These are phyloP conservation scores for Mimosa bimucronata DNA, from an alignment of 306 rosid species.

Conservation along the genomic window DNA sequence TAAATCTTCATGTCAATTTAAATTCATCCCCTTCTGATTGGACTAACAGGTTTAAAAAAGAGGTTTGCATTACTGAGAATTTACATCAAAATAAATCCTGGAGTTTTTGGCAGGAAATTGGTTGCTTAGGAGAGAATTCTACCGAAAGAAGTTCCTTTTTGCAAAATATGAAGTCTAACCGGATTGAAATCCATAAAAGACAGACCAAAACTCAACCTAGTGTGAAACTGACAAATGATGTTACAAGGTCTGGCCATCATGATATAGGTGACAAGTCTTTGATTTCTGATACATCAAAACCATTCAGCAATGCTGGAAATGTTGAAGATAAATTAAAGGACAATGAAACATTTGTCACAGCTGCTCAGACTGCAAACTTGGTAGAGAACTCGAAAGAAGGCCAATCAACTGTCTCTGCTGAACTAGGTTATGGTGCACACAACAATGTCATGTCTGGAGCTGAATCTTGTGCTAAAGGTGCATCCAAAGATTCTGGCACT, in stretches of 20 bases:
- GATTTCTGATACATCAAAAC: constrained; percentile 36
- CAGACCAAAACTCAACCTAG: constrained; percentile 41
- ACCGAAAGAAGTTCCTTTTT: constrained; percentile 45
- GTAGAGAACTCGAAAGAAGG: constrained; percentile 47
- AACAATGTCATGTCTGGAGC: constrained; percentile 32
- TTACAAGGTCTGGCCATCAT: constrained; percentile 35
- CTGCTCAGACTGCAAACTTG: constrained; percentile 39
- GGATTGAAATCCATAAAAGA: constrained; percentile 37
- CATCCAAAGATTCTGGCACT: constrained; percentile 17
- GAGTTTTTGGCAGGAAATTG: constrained; percentile 55
- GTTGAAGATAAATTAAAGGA: constrained; percentile 40
- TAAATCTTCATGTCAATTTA: constrained; percentile 68
- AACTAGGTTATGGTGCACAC: constrained; percentile 24
- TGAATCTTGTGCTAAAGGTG: constrained; percentile 38
- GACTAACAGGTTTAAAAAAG: constrained; percentile 57
- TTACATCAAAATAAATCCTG: constrained; percentile 40
- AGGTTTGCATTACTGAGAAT: constrained; percentile 52
- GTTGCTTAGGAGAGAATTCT: constrained; percentile 43
- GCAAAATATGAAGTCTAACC: constrained; percentile 39
- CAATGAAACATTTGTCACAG: constrained; percentile 35
- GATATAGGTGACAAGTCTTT: constrained; percentile 42
- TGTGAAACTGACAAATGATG: constrained; percentile 39
- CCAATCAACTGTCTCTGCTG: constrained; percentile 44
- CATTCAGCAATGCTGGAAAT: constrained; percentile 33
- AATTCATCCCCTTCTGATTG: constrained; percentile 74